A percentile compares a stretch with the other conserved stretches of the same genome.
These are phyloP conservation scores for Chaetomium olivaceum DNA, from an alignment of 2,329 filamentous ascomycete species.

Conservation along the genomic window DNA sequence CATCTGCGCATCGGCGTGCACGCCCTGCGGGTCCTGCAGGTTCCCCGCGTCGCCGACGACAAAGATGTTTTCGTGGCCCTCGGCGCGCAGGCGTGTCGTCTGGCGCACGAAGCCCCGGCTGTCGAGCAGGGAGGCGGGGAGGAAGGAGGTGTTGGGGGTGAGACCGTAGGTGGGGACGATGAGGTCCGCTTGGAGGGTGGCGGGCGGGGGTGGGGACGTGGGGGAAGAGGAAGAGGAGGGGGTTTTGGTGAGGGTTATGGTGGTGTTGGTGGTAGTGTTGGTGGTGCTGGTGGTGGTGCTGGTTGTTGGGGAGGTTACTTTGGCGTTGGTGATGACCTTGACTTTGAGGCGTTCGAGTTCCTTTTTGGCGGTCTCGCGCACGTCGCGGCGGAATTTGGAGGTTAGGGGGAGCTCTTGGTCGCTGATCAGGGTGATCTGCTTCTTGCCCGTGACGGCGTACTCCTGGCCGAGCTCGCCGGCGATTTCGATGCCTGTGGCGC, in stretches of 20 bases:
- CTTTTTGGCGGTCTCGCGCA: slow-evolving; percentile 42
- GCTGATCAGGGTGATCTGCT: slow-evolving; percentile 50
- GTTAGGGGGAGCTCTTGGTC: slow-evolving; percentile 43
- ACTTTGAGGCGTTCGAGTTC: slow-evolving; percentile 49
- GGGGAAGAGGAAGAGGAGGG: neutral
- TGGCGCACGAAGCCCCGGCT: slow-evolving; percentile 32
- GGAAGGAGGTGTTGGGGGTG: slow-evolving; percentile 44
- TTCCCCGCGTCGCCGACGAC: slow-evolving; percentile 37
- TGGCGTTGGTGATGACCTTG: slow-evolving; percentile 44
- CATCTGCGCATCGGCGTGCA: slow-evolving; percentile 33
- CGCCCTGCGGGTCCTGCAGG: slow-evolving; percentile 31
- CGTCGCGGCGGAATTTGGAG: slow-evolving; percentile 37
- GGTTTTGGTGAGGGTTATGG: slow-evolving; percentile 12
- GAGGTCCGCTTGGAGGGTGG: slow-evolving; percentile 45
- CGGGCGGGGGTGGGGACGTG: neutral
- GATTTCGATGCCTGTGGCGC: slow-evolving; percentile 52
- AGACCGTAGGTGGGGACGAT: slow-evolving; percentile 52
- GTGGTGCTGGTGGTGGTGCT: neutral
- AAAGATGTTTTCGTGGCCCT: slow-evolving; percentile 36
- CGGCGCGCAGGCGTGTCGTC: slow-evolving; percentile 32
- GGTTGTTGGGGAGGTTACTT: slow-evolving; percentile 34
- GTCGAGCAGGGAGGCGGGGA: slow-evolving; percentile 35
- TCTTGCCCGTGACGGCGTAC: slow-evolving; percentile 46
- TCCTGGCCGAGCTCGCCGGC: slow-evolving; percentile 53
- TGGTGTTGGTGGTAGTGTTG: slow-evolving; percentile 2